Base-by-base conservation (phyloP, 2,329 filamentous ascomycete genomes). In the Acephala macrosclerotiorum region DNA sequence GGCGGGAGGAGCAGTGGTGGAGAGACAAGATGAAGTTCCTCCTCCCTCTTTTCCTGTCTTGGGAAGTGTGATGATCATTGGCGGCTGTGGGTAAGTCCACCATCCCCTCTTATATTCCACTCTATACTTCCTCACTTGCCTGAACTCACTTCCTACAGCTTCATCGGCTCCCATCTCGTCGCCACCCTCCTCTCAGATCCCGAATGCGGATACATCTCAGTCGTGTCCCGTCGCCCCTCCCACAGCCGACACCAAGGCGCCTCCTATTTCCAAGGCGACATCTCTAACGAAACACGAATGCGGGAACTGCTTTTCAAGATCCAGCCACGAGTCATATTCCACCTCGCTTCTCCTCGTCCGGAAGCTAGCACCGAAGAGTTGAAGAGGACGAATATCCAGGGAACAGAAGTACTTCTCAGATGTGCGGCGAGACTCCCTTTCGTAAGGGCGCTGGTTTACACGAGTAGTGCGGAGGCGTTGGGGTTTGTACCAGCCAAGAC, bases 121-220 rank as follows among this genome's bases (percentile, higher is more conserved):
- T 22, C 4, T 20, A 9, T 7, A 2, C 6, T 12, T 20, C 2
- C 40, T 18, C 14, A 16, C 26, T 33, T n/a, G n/a, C n/a, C n/a
- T n/a, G n/a, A 35, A 22, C 20, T 22, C 55, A 20, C 42, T 22
- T 29, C 6, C 12, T 12, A 22, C 38, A 60, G 77, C 12, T 79
- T 77, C 29, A 49, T 79, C 0, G 77, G 77, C 1, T 76, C 72
- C 40, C 71, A 77, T 60, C 67, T 79, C 2, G 77, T 79, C 20
- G 36, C 64, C 0, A 66, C 73, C 2, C 72, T 79, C 0, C 60
- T 75, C 1, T 22, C 67, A 2, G 73, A 77, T 25, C 25, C 59
- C 1, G 68, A 67, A 9, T 70, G 66, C 26, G 68, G 66, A 3
- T 16, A 67, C 0, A 70, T 79, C 14, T 68, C 72, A 36, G 72